Base-by-base conservation (phyloP, 75 land plant species). In the Pinus albicaulis region DNA sequence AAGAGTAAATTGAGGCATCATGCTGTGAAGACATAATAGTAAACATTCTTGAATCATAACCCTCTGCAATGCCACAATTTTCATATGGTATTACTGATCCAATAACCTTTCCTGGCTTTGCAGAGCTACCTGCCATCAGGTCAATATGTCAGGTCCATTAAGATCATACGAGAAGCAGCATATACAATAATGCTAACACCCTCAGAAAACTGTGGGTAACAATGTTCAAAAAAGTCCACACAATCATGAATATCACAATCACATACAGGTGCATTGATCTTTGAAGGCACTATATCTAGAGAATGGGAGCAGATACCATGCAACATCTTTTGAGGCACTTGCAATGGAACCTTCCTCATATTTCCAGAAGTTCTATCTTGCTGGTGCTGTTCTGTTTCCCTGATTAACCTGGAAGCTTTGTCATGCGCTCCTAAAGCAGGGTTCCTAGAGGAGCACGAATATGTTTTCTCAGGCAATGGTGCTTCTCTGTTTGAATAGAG, bases 41-140 rank as follows among this genome's bases (percentile, higher is more conserved):
- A 56, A 85, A 81, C 60, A 84, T 82, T 17, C 79, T 79, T 59
- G 76, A 58, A 59, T 89, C 83, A 31, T 75, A 73, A 69, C 77
- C 82, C 24, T 80, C 79, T 28, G 88, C 75, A 57, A 73, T 76
- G 11, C 78, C 82, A 55, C 82, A 72, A 73, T 85, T 80, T 82
- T 72, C 82, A 68, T 86, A 81, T 57, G 86, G 92, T 41, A 85
- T 36, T 5, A 82, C 82, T 23, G 93, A 82, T 15, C 93, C 83
- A 55, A 92, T 80, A 56, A 89, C 90, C 80, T 89, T 92, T 14
- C 94, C 94, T 66, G 94, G 92, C 73, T 84, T 87, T 77, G 89
- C 94, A 56, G 81, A 81, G 71, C 59, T 66, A 73, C 85, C 87
- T 86, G 77, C 57, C 71, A 55, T 25, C 36, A 25, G 23, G 19